phyloP scores from a whole-genome alignment of 1,139 yeast species.

The Blastobotrys raffinosifermentans region DNA sequence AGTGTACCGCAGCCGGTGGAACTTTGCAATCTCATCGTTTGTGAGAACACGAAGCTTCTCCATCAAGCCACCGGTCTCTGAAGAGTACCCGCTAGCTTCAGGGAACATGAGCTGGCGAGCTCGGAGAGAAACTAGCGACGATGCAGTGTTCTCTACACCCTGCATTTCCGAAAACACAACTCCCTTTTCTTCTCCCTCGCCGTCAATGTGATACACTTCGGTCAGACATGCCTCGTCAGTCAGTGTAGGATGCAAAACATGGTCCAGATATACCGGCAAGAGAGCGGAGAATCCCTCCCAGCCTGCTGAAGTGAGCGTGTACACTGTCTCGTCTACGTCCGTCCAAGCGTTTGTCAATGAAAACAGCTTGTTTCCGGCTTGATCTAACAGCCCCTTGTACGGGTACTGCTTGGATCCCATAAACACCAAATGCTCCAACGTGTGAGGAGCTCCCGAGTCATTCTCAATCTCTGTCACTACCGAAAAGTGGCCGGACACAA shows the following conservation, averaged over 20 bases:
- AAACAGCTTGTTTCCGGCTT: conserved; percentile 76
- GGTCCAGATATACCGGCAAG: conserved; percentile 87
- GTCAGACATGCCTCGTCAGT: conserved; percentile 89
- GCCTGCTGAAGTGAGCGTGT: conserved; percentile 87
- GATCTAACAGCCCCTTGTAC: conserved; percentile 84
- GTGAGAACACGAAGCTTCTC: conserved; percentile 67
- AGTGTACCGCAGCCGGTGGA: conserved; percentile 66
- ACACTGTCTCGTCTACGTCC: conserved; percentile 91
- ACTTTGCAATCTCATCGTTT: conserved; percentile 66
- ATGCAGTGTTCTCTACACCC: conserved; percentile 78
- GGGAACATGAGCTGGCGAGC: conserved; percentile 58
- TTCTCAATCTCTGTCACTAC: conserved; percentile 87
- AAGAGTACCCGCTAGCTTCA: conserved; percentile 68
- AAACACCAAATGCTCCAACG: conserved; percentile 87
- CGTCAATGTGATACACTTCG: conserved; percentile 93
- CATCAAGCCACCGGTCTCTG: conserved; percentile 93
- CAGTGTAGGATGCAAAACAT: conserved; percentile 74
- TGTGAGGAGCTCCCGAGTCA: conserved; percentile 93
- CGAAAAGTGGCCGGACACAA: conserved; percentile 89
- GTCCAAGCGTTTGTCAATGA: conserved; percentile 98
- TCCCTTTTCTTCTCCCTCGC: conserved; percentile 86
- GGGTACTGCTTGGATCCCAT: conserved; percentile 93
- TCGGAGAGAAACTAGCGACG: conserved; percentile 60
- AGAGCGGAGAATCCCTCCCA: conserved; percentile 89
- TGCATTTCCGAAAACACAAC: conserved; percentile 98